Conservation (phyloP, 2,329 filamentous ascomycete species). For the Alternaria sp. region DNA sequence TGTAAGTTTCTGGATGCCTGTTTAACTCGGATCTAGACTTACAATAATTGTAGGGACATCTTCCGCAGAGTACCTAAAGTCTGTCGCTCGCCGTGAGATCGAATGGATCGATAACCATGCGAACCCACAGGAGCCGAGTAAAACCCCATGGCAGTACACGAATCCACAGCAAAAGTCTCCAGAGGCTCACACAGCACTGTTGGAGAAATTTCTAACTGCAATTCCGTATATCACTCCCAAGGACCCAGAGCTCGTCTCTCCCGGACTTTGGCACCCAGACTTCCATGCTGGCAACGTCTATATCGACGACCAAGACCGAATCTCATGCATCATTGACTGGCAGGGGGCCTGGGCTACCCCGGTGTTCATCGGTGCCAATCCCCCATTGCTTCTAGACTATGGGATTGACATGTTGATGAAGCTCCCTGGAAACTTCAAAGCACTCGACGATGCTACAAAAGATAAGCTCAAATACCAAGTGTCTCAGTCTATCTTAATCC, state of each 20-base stretch:
- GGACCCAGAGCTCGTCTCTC: slow-evolving; percentile 28
- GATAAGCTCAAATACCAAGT: slow-evolving; percentile 30
- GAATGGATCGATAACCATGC: slow-evolving; percentile 38
- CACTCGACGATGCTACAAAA: slow-evolving; percentile 28
- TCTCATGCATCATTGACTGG: slow-evolving; percentile 41
- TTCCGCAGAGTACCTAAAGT: slow-evolving; percentile 28
- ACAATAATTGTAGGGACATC: slow-evolving; percentile 26
- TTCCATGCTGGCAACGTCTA: slow-evolving; percentile 39
- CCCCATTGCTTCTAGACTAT: slow-evolving; percentile 32
- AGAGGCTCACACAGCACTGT: slow-evolving; percentile 24
- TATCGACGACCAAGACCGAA: slow-evolving; percentile 26
- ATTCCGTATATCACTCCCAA: slow-evolving; percentile 33
- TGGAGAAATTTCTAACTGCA: slow-evolving; percentile 28
- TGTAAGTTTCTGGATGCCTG: slow-evolving; percentile 19
- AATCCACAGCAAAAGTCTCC: slow-evolving; percentile 34
- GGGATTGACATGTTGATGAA: slow-evolving; percentile 35
- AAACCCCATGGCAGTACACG: slow-evolving; percentile 43
- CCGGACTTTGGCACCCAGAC: slow-evolving; percentile 37
- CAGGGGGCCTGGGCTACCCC: slow-evolving; percentile 30
- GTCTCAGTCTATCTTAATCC: slow-evolving; percentile 31
- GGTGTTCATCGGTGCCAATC: slow-evolving; percentile 32
- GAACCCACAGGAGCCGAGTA: slow-evolving; percentile 27
- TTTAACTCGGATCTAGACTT: slow-evolving; percentile 4
- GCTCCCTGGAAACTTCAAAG: slow-evolving; percentile 34
- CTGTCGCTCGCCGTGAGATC: slow-evolving; percentile 44